Percentiles rank a stretch among this genome's conserved stretches.
These are phyloP conservation scores for Rhodomyrtus psidioides DNA, from an alignment of 441 rosid species.

Conservation along the genomic window DNA sequence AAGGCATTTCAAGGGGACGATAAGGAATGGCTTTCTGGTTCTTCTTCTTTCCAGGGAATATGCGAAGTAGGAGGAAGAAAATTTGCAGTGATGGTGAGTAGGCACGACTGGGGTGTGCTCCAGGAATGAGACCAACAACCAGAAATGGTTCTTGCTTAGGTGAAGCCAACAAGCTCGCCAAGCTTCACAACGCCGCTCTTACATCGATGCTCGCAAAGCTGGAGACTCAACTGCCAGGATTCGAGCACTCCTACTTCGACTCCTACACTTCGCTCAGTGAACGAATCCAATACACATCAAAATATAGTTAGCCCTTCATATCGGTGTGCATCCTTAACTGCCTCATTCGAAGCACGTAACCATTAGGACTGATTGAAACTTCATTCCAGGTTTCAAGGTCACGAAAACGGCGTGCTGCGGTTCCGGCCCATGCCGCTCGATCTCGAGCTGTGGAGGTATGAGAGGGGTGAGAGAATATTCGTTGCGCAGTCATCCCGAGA, in stretches of 20 bases:
- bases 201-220: neutral
- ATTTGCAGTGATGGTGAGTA: conserved; percentile 25
- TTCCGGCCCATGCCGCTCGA: neutral
- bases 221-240: neutral
- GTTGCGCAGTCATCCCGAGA: neutral
- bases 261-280: neutral
- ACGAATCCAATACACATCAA: neutral
- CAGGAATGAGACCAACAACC: neutral
- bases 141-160: neutral
- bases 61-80: conserved; percentile 25
- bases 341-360: neutral
- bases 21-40: neutral
- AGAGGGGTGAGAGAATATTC: neutral
- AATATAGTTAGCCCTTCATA: neutral
- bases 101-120: conserved; percentile 23
- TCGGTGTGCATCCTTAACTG: neutral
- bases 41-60: conserved; percentile 9
- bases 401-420: no score
- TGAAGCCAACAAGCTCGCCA: neutral
- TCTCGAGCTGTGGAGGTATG: neutral
- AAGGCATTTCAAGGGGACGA: neutral
- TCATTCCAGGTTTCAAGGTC: neutral
- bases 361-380: neutral
- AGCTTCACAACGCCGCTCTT: neutral
- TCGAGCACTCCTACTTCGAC: neutral